These are phyloP conservation scores for Magnusiomyces sp. DNA, from an alignment of 1,139 yeast species.

Conservation along the genomic window DNA sequence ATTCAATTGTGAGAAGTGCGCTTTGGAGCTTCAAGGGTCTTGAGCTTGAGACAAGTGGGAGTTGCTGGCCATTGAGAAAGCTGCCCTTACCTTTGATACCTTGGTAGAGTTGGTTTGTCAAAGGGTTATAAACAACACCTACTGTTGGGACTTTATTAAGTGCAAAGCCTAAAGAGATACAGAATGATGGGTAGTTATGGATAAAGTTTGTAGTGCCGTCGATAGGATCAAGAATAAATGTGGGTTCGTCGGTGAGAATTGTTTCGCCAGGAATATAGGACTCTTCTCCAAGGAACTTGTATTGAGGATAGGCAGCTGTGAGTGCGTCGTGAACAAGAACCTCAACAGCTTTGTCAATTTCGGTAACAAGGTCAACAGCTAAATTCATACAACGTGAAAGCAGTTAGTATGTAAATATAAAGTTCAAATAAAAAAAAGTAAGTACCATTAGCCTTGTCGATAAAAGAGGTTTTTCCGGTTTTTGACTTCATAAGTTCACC, in stretches of 20 bases:
- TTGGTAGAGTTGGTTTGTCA: constrained; percentile 40
- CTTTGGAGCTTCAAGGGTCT: constrained; percentile 39
- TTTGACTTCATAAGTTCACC: constrained; percentile 42
- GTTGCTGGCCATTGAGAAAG: constrained; percentile 37
- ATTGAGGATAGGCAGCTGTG: constrained; percentile 37
- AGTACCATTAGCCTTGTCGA: constrained; percentile 42
- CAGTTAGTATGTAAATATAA: not conserved
- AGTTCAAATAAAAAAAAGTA: not conserved
- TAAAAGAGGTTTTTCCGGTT: constrained; percentile 42
- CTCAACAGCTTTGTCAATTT: constrained; percentile 49
- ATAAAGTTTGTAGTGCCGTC: constrained; percentile 58
- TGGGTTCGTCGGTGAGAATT: constrained; percentile 42
- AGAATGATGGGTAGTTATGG: constrained; percentile 50
- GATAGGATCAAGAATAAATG: constrained; percentile 54
- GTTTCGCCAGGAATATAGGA: constrained; percentile 42
- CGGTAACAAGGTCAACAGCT: constrained; percentile 52
- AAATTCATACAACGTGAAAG: not conserved
- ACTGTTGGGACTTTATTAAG: constrained; percentile 43
- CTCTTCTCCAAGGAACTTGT: constrained; percentile 51
- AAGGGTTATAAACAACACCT: constrained; percentile 54
- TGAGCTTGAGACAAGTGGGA: constrained; percentile 33
- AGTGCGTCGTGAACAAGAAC: constrained; percentile 36
- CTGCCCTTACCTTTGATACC: constrained; percentile 49
- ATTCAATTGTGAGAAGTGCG: constrained; percentile 49
- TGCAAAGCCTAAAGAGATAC: constrained; percentile 51